Conservation (phyloP, 371 early-diverging fungal genomes). For the Rhizomucor pusillus region DNA sequence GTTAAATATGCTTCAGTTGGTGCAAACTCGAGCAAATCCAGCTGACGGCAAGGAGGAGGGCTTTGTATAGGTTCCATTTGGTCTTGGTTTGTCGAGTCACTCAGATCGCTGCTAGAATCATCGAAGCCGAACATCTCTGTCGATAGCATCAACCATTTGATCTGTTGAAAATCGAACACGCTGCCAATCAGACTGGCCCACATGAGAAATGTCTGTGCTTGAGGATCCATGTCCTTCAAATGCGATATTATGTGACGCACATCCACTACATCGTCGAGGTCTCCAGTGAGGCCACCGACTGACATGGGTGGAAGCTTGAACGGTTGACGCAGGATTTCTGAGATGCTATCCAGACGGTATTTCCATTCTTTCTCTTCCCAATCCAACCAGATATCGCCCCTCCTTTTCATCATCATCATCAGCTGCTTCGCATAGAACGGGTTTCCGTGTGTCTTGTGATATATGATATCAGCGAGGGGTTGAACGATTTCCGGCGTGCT, state of each 20-base stretch:
- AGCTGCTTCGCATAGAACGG: constrained; percentile 46
- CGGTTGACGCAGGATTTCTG: constrained; percentile 18
- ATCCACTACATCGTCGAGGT: constrained; percentile 22
- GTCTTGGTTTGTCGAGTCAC: constrained; percentile 3
- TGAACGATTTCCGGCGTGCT: constrained; percentile 17
- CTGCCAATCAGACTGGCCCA: constrained; percentile 46
- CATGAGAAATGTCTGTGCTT: constrained; percentile 32
- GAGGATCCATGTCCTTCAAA: constrained; percentile 29
- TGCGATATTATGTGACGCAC: constrained; percentile 35
- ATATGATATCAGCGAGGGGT: constrained; percentile 31
- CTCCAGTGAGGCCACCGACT: background rate
- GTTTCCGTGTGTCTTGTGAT: constrained; percentile 39
- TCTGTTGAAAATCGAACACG: constrained; percentile 32
- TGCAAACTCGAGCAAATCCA: constrained; percentile 13
- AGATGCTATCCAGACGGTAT: constrained; percentile 34
- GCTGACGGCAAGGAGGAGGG: background rate
- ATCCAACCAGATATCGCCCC: constrained; percentile 42
- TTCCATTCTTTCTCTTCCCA: constrained; percentile 45
- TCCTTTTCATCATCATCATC: constrained; percentile 38
- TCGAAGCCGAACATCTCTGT: constrained; percentile 14
- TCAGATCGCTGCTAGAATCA: constrained; percentile 15
- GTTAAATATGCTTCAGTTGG: too few relatives aligned
- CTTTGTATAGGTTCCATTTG: too few relatives aligned
- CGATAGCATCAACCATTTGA: constrained; percentile 38
- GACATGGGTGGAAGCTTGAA: background rate